These are phyloP conservation scores for Aciculosporium take DNA, from an alignment of 2,329 filamentous ascomycete species.

Conservation along the genomic window DNA sequence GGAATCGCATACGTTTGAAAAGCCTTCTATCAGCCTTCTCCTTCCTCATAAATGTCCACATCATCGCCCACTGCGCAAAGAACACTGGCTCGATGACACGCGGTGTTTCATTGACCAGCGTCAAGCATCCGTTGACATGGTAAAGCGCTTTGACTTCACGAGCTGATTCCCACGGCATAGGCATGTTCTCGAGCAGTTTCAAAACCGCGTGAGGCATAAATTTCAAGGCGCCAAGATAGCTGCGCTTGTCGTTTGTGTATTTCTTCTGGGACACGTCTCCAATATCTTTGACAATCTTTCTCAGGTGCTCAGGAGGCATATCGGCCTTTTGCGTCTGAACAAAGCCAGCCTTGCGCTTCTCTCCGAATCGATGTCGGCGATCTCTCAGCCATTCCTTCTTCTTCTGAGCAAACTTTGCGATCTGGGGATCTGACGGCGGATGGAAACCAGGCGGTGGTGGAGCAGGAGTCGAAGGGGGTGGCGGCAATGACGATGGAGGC, in stretches of 20 bases:
- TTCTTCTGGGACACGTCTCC: slow-evolving; percentile 99
- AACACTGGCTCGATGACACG: slow-evolving; percentile 96
- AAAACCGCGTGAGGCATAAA: slow-evolving; percentile 98
- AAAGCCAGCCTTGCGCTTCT: slow-evolving; percentile 92
- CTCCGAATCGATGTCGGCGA: slow-evolving; percentile 84
- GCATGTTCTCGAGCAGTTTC: slow-evolving; percentile 98
- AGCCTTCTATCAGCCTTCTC: slow-evolving; percentile 92
- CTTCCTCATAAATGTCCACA: slow-evolving; percentile 97
- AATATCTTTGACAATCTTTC: slow-evolving; percentile 97
- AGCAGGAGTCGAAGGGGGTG: slow-evolving; percentile 40
- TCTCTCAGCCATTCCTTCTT: slow-evolving; percentile 96
- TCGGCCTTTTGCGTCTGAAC: slow-evolving; percentile 97
- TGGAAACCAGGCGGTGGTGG: slow-evolving; percentile 60
- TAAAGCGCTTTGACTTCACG: slow-evolving; percentile 96
- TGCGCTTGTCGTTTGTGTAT: slow-evolving; percentile 96
- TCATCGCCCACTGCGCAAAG: slow-evolving; percentile 96
- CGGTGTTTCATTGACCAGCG: slow-evolving; percentile 89
- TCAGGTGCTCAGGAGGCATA: slow-evolving; percentile 94
- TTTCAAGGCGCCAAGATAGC: slow-evolving; percentile 91
- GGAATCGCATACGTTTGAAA: slow-evolving; percentile 98
- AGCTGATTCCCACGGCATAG: slow-evolving; percentile 97
- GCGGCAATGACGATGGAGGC: slow-evolving; percentile 40
- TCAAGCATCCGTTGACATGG: slow-evolving; percentile 94
- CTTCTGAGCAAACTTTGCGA: slow-evolving; percentile 94
- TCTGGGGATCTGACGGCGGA: slow-evolving; percentile 65